A percentile compares a stretch with the other conserved stretches of the same genome.
Evolutionary conservation across 2,329 filamentous ascomycete genomes (phyloP).

Genomic region (Fusarium verticillioides): DNA sequence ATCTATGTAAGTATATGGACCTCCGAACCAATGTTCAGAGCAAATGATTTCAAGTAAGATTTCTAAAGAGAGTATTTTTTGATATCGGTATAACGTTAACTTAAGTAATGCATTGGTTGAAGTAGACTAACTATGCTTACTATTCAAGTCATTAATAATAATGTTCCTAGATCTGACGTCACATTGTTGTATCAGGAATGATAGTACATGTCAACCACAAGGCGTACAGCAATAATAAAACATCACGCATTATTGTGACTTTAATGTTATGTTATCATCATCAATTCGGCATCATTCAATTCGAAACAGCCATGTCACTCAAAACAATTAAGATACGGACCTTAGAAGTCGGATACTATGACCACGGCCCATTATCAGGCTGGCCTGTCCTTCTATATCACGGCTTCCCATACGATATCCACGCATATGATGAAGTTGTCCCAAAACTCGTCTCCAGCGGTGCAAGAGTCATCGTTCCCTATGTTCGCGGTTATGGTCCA

Average conservation of each 20-base stretch:
- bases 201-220: background rate
- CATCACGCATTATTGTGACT: rapidly evolving
- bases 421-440: conserved; percentile 4
- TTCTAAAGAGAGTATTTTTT: no score
- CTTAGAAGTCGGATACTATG: conserved; percentile 1
- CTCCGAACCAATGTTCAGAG: rapidly evolving
- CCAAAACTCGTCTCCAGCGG: background rate
- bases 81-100: background rate
- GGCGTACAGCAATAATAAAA: background rate
- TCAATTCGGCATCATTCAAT: no score
- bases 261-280: no score
- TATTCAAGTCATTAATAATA: background rate
- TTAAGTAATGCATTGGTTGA: rapidly evolving
- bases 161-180: background rate
- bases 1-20: background rate
- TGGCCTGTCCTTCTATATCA: conserved; percentile 16
- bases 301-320: background rate
- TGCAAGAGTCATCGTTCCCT: conserved; percentile 3
- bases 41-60: background rate
- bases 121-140: background rate
- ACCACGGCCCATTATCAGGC: background rate
- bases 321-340: background rate
- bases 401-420: conserved; percentile 12
- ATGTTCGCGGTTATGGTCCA: background rate
- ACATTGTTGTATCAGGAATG: background rate